phyloP scores from a whole-genome alignment of 2,329 filamentous ascomycete species.

The Cordyceps cicadae region DNA sequence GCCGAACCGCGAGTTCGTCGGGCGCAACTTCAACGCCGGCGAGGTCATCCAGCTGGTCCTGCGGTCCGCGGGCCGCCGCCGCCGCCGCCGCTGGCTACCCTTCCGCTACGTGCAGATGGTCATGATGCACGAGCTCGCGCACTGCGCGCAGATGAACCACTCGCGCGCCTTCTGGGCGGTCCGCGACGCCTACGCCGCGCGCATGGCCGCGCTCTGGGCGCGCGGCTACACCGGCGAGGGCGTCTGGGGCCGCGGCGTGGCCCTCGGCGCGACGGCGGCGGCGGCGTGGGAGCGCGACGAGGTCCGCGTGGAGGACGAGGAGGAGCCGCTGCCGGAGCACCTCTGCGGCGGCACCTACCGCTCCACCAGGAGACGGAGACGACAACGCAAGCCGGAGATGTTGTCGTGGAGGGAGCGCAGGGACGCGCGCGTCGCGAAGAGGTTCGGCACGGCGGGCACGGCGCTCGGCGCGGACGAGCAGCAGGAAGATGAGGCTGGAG shows the following conservation, averaged over 20 bases:
- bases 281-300: constrained; percentile 35
- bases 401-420: constrained; percentile 63
- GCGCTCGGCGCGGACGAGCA: constrained; percentile 62
- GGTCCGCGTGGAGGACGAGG: constrained; percentile 31
- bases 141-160: constrained; percentile 91
- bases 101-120: constrained; percentile 86
- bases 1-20: constrained; percentile 73
- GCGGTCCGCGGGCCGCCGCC: constrained; percentile 48
- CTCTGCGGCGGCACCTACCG: constrained; percentile 76
- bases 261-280: constrained; percentile 47
- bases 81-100: constrained; percentile 62
- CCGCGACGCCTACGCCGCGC: constrained; percentile 61
- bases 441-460: constrained; percentile 65
- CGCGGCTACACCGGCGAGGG: constrained; percentile 71
- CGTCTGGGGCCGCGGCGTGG: constrained; percentile 67
- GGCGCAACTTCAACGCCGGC: constrained; percentile 84
- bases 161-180: constrained; percentile 73
- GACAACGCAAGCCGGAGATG: constrained; percentile 38
- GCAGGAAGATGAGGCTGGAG: constrained; percentile 56
- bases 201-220: constrained; percentile 63
- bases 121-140: constrained; percentile 88
- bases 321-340: constrained; percentile 57
- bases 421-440: constrained; percentile 62
- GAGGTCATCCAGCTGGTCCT: constrained; percentile 82
- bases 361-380: constrained; percentile 45